Evolutionary conservation across 768 basidiomycete genomes (phyloP).

Genomic region (Amyloporia xantha): DNA sequence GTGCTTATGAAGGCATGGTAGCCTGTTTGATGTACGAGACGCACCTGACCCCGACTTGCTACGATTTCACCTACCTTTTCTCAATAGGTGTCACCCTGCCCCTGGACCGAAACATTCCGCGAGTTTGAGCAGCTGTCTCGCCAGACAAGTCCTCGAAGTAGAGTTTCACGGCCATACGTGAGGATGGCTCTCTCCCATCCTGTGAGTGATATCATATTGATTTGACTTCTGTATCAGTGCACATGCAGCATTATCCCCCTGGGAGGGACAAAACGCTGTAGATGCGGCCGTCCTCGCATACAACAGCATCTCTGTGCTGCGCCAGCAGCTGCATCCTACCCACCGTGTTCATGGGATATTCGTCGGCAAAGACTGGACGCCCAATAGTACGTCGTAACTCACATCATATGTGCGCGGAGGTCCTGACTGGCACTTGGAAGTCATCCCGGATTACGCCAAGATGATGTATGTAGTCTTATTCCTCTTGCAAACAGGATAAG

Average conservation of each 20-base stretch:
- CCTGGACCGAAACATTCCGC: slow-evolving; percentile 67
- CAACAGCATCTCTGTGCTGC: slow-evolving; percentile 67
- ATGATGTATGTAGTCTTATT: slow-evolving; percentile 46
- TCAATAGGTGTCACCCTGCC: slow-evolving; percentile 70
- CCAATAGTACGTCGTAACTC: slow-evolving; percentile 47
- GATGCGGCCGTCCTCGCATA: slow-evolving; percentile 88
- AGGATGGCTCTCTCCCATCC: slow-evolving; percentile 10
- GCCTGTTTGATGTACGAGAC: slow-evolving; percentile 62
- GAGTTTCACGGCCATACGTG: slow-evolving; percentile 75
- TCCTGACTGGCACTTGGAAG: slow-evolving; percentile 29
- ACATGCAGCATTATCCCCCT: slow-evolving; percentile 73
- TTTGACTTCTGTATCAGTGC: slow-evolving; percentile 37
- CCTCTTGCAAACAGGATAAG: neutral
- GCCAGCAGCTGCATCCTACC: slow-evolving; percentile 76
- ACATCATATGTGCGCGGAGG: neutral
- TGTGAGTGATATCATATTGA: neutral
- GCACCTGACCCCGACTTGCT: neutral
- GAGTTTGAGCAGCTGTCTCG: slow-evolving; percentile 58
- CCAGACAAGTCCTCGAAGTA: slow-evolving; percentile 50
- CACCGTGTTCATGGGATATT: slow-evolving; percentile 79
- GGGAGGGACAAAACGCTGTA: slow-evolving; percentile 79
- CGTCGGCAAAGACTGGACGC: slow-evolving; percentile 67
- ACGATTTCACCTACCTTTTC: neutral
- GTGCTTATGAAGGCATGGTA: slow-evolving; percentile 71
- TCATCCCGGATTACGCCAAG: slow-evolving; percentile 78